Percentiles rank a stretch among this genome's conserved stretches.
phyloP scores from a whole-genome alignment of 306 rosid species.

The Cyamopsis tetragonoloba region DNA sequence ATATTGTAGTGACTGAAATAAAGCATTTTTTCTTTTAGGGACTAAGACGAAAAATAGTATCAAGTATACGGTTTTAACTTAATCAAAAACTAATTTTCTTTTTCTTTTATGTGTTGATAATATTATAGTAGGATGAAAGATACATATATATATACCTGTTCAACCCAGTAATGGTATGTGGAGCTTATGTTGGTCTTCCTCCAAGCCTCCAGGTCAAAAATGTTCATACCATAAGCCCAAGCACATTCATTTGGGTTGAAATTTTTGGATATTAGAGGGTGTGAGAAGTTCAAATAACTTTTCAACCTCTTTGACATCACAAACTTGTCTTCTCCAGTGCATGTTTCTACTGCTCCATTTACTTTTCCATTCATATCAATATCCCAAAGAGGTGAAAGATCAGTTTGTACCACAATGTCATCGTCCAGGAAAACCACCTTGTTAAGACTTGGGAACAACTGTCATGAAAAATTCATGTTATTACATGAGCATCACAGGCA shows the following conservation, averaged over 20 bases:
- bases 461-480: conserved; percentile 22
- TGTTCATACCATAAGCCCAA: conserved; percentile 99
- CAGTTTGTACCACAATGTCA: conserved; percentile 90
- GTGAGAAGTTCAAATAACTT: conserved; percentile 94
- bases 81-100: no score
- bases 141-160: conserved; percentile 42
- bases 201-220: conserved; percentile 93
- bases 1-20: no score
- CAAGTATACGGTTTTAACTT: no score
- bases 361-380: conserved; percentile 89
- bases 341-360: conserved; percentile 97
- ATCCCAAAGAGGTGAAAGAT: conserved; percentile 93
- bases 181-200: conserved; percentile 91
- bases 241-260: conserved; percentile 81
- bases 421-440: conserved; percentile 92
- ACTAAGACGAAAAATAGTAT: no score
- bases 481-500: conserved; percentile 15
- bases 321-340: conserved; percentile 72
- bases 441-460: conserved; percentile 86
- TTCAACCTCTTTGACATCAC: conserved; percentile 84
- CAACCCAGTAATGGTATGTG: conserved; percentile 82
- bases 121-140: conserved; percentile 1
- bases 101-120: neutral
- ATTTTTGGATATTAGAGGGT: conserved; percentile 58
- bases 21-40: no score